Base-by-base conservation (phyloP, 129 eudicot species). In the Gnaphalium uliginosum region DNA sequence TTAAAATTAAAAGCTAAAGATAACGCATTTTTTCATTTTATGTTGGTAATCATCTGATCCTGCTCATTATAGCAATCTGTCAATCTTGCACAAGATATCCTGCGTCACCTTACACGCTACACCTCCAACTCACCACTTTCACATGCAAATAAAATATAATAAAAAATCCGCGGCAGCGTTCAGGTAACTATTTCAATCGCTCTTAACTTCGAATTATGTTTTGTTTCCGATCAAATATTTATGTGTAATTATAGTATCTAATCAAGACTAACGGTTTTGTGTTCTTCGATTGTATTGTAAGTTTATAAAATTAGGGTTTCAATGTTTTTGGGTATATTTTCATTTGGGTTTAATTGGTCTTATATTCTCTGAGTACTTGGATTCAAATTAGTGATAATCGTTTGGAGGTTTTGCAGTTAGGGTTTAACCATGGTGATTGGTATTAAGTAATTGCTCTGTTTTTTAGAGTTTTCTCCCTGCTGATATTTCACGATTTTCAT, bases 371-470 rank as follows among this genome's bases (percentile, higher is more conserved):
- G 61, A 56, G 4, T 19, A 8, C 10, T 56, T 56, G 61, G 11
- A n/a, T 56, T 56, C 26, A 56, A 56, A 56, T 56, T 56, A 56
- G 14, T 13, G 11, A n/a, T 5, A 6, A 56, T 1, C 61, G 26
- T 21, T 21, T 56, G 21, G 1, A 13, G 26, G 61, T n/a, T 56
- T 62, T 66, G 69, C 50, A 22, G 6, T n/a, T 54, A 73, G 83
- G 83, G 79, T 73, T 73, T 79, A 66, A 72, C 77, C 15, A 25
- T 23, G 13, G 6, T 60, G 63, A 39, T 50, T 73, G 26, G 22
- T 46, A 26, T 13, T 21, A 35, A 53, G 22, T 57, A 29, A 54
- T 56, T 57, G 41, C 17, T 41, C 17, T 18, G 11, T 53, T 35
- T 35, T 73, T 23, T 79, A 72, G 67, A 66, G 64, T 69, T 77